A percentile compares a stretch with the other conserved stretches of the same genome.
Conservation (phyloP, 768 basidiomycete species). For the Rhizopogon roseolus region DNA sequence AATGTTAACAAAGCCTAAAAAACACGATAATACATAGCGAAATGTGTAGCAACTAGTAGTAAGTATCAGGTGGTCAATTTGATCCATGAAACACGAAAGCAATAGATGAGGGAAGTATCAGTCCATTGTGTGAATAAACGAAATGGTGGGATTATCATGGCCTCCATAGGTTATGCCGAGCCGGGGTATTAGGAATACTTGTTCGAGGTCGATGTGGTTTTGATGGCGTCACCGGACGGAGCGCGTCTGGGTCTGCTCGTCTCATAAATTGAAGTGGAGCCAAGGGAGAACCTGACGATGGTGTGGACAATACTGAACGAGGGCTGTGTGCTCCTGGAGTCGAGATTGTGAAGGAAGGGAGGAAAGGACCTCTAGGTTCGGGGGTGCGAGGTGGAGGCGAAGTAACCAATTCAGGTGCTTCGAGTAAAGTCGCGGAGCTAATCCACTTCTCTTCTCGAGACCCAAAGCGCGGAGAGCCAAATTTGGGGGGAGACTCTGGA, state of each 20-base stretch:
- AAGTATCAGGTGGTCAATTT: conserved; percentile 19
- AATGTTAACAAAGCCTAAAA: conserved; percentile 10
- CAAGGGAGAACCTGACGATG: conserved; percentile 67
- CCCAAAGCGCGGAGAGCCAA: conserved; percentile 33
- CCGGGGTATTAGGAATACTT: conserved; percentile 38
- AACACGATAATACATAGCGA: conserved; percentile 23
- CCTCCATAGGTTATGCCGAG: conserved; percentile 59
- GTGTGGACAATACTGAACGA: conserved; percentile 43
- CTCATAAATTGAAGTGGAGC: conserved; percentile 83
- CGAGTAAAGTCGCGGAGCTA: conserved; percentile 66
- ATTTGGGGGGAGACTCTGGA: conserved; percentile 52
- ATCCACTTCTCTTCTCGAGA: conserved; percentile 77
- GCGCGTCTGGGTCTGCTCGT: conserved; percentile 60
- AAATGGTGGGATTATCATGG: conserved; percentile 38
- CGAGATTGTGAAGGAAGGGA: conserved; percentile 66
- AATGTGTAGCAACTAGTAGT: conserved; percentile 14
- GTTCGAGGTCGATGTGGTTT: conserved; percentile 46
- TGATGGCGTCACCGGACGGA: conserved; percentile 64
- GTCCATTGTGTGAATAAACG: conserved; percentile 9
- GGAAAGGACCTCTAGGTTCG: conserved; percentile 49
- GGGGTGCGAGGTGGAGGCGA: conserved; percentile 55
- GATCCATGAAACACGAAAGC: conserved; percentile 23
- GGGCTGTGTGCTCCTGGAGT: conserved; percentile 44
- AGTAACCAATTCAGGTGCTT: conserved; percentile 39
- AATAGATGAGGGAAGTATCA: conserved; percentile 13